Base-by-base conservation (phyloP, 495 filamentous ascomycete species). In the Hyaloscypha hepaticicola region DNA sequence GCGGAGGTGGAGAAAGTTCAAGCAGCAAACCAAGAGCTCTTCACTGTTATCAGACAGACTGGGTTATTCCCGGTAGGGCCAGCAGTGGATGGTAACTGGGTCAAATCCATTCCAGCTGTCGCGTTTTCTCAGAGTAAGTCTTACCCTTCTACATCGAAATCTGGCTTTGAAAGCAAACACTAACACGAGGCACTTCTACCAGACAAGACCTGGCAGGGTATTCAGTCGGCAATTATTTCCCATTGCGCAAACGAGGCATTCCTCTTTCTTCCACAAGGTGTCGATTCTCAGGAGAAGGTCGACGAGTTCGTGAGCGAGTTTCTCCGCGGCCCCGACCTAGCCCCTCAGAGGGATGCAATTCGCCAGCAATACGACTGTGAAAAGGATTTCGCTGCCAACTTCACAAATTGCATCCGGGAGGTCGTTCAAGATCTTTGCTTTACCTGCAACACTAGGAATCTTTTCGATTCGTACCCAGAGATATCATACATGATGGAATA, bases 21-120 rank as follows among this genome's bases (percentile, higher is more conserved):
- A 51, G 48, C 16, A 27, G 53, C 53, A n/a, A 56, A 56, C 25
- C 53, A 31, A 56, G 6, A 56, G 8, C 22, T 56, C 16, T 51
- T 51, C 48, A 51, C 5, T 51, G 48, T 21, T 4, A 16, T 51
- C 22, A 51, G 48, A 16, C 48, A 51, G 48, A 56, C 53, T 5
- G 84, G 84, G 5, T 59, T 55, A 0, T 87, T 82, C 73, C 77
- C 76, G 0, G 88, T 84, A 65, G 82, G 82, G 0, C 84, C 85
- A 6, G 77, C 78, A 0, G 81, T 87, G 9, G 87, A 89, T 70
- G 85, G 83, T 14, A 66, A 73, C 11, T 86, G 85, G 63, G 82
- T 84, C 19, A 51, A 51, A 16, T 7, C 48, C 19, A 51, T 51
- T 51, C 19, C 48, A 51, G 48, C 48, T 6, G 48, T 51, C 5